Percentiles rank a stretch among this genome's conserved stretches.
Evolutionary conservation across 352 stramenopile genomes (phyloP).

Genomic region (Phytophthora megakarya): DNA sequence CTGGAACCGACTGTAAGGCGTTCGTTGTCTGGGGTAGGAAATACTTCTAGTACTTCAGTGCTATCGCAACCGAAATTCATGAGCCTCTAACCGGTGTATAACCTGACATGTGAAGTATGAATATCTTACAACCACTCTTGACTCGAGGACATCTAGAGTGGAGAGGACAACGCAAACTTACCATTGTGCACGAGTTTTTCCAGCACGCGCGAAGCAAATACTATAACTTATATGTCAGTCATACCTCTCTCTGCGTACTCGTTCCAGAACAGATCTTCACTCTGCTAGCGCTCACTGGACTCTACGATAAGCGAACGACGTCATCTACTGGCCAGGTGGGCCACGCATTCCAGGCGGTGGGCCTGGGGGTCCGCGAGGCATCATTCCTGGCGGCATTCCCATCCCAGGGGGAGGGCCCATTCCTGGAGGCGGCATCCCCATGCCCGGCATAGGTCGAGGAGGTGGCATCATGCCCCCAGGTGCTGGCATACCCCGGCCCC

Average conservation of each 20-base stretch:
- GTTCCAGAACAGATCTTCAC: constrained; percentile 3
- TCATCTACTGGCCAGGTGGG: constrained; percentile 72
- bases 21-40: too few species aligned
- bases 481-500: constrained; percentile 73
- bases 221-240: constrained; percentile 49
- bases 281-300: constrained; percentile 10
- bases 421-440: constrained; percentile 62
- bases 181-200: constrained; percentile 27
- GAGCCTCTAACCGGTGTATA: too few species aligned
- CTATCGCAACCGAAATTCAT: too few species aligned
- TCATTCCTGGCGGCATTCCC: constrained; percentile 75
- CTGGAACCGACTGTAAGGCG: constrained; percentile 43
- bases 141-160: constrained; percentile 1
- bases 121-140: too few species aligned
- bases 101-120: too few species aligned
- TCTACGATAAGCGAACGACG: constrained; percentile 17
- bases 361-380: constrained; percentile 62
- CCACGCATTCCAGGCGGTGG: constrained; percentile 69
- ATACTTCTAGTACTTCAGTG: too few species aligned
- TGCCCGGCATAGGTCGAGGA: constrained; percentile 62
- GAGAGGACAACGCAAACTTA: constrained; percentile 31
- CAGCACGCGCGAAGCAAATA: constrained; percentile 36
- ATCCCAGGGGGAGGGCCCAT: constrained; percentile 82
- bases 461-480: constrained; percentile 70
- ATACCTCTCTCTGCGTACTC: constrained; percentile 35